Percentiles rank a stretch among this genome's conserved stretches.
Evolutionary conservation across 2,329 filamentous ascomycete genomes (phyloP).

Genomic region (Scopulariopsis brevicaulis): DNA sequence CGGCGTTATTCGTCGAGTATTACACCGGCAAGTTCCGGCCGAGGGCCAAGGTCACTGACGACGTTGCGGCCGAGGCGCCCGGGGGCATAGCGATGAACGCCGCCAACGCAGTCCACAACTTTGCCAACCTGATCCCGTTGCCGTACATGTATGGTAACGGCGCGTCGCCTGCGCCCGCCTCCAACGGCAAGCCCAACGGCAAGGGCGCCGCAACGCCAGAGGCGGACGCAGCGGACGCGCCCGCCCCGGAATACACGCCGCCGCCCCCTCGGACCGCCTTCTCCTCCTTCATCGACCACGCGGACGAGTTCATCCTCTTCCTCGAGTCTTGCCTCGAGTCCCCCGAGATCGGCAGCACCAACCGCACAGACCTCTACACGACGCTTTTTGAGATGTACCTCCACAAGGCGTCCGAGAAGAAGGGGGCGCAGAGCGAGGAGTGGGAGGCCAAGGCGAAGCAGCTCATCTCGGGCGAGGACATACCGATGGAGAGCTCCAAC

Average conservation of each 20-base stretch:
- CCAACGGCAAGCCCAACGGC: conserved; percentile 36
- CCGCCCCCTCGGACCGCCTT: conserved; percentile 85
- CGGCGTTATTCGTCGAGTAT: conserved; percentile 84
- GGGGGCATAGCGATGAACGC: conserved; percentile 32
- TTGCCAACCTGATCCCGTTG: conserved; percentile 72
- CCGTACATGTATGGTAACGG: conserved; percentile 68
- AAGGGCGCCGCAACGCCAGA: conserved; percentile 38
- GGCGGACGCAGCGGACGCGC: conserved; percentile 25
- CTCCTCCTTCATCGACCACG: conserved; percentile 90
- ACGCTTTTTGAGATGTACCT: conserved; percentile 98
- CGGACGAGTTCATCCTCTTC: conserved; percentile 84
- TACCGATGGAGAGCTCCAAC: conserved; percentile 88
- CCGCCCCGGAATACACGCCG: conserved; percentile 53
- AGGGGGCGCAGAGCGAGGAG: conserved; percentile 56
- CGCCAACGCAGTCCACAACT: conserved; percentile 71
- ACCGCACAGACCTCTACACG: conserved; percentile 81
- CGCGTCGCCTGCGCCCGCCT: conserved; percentile 35
- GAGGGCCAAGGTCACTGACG: conserved; percentile 20
- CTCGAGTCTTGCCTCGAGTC: conserved; percentile 78
- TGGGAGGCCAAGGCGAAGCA: conserved; percentile 90
- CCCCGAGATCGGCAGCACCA: conserved; percentile 55
- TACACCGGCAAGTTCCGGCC: conserved; percentile 79
- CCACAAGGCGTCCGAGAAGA: conserved; percentile 70
- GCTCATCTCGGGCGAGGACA: conserved; percentile 69
- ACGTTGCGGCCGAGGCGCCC: conserved; percentile 4